Conservation (phyloP, 2,329 filamentous ascomycete species). For the Nannizziopsis arthrosporioides region DNA sequence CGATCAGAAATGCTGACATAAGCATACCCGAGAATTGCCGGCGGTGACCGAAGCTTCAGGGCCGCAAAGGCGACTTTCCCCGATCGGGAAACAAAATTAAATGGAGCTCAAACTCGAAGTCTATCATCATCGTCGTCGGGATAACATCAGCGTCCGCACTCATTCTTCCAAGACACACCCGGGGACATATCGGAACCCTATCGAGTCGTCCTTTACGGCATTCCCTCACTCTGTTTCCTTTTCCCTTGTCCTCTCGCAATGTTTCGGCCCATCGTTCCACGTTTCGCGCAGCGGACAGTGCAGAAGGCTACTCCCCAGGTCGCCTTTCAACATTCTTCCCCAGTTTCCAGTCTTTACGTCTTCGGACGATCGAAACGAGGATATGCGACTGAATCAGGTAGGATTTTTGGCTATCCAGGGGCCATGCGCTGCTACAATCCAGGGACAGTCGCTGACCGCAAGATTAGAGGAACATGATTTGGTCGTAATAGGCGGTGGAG, state of each 20-base stretch:
- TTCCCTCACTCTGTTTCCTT: slow-evolving; percentile 18
- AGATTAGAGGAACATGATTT: slow-evolving; percentile 79
- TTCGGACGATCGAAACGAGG: slow-evolving; percentile 44
- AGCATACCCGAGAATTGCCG: slow-evolving; percentile 10
- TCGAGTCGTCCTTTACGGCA: slow-evolving; percentile 16
- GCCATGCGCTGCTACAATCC: neutral
- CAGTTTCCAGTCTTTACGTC: slow-evolving; percentile 34
- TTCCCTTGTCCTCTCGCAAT: slow-evolving; percentile 29
- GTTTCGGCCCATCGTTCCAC: slow-evolving; percentile 43
- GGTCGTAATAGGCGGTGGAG: slow-evolving; percentile 94
- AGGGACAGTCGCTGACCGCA: slow-evolving; percentile 15
- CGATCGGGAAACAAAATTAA: slow-evolving; percentile 10
- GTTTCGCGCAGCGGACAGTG: slow-evolving; percentile 36
- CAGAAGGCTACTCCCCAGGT: slow-evolving; percentile 30
- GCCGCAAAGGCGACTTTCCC: slow-evolving; percentile 8
- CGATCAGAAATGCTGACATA: neutral
- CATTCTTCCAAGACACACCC: slow-evolving; percentile 16
- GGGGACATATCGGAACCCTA: neutral
- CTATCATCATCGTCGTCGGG: neutral
- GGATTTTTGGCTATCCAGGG: too few relatives aligned
- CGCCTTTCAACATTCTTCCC: slow-evolving; percentile 26
- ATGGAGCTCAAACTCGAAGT: slow-evolving; percentile 7
- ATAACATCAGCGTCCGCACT: neutral
- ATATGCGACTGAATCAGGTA: slow-evolving; percentile 44
- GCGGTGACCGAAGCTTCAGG: slow-evolving; percentile 7